Conservation (phyloP, 768 basidiomycete species). For the Mycena rosella region DNA sequence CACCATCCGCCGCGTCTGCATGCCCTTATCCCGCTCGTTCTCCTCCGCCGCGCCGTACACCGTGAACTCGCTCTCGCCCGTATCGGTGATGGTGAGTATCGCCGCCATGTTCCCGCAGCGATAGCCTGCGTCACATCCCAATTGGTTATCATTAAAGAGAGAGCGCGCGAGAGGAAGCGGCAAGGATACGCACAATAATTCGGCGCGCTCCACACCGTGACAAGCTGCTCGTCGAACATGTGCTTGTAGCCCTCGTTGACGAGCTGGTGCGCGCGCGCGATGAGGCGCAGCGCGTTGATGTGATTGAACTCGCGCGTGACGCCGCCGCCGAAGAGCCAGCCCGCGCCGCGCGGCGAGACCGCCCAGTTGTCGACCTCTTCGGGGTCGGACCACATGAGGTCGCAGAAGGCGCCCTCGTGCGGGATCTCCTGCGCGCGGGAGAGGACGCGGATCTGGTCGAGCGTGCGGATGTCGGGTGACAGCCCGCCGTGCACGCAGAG, state of each 20-base stretch:
- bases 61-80: slow-evolving; percentile 75
- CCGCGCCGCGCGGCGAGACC: slow-evolving; percentile 95
- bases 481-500: slow-evolving; percentile 97
- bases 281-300: slow-evolving; percentile 86
- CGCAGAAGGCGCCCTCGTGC: slow-evolving; percentile 99
- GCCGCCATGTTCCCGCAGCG: slow-evolving; percentile 91
- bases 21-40: slow-evolving; percentile 87
- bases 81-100: slow-evolving; percentile 86
- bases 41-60: slow-evolving; percentile 91
- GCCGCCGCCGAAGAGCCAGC: slow-evolving; percentile 91
- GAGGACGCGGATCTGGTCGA: slow-evolving; percentile 94
- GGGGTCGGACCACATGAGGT: slow-evolving; percentile 99
- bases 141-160: no score
- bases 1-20: slow-evolving; percentile 81
- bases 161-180: no score
- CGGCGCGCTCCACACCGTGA: slow-evolving; percentile 94
- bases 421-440: slow-evolving; percentile 98
- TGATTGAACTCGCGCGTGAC: slow-evolving; percentile 97
- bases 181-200: slow-evolving; percentile 74
- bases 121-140: slow-evolving; percentile 56
- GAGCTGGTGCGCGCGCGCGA: slow-evolving; percentile 96
- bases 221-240: slow-evolving; percentile 94
- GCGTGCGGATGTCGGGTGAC: slow-evolving; percentile 94
- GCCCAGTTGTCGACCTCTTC: slow-evolving; percentile 98
- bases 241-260: slow-evolving; percentile 97